Percentiles rank a stretch among this genome's conserved stretches.
Conservation (phyloP, 495 filamentous ascomycete genomes). For the Pyrenopolyporus hunteri region DNA sequence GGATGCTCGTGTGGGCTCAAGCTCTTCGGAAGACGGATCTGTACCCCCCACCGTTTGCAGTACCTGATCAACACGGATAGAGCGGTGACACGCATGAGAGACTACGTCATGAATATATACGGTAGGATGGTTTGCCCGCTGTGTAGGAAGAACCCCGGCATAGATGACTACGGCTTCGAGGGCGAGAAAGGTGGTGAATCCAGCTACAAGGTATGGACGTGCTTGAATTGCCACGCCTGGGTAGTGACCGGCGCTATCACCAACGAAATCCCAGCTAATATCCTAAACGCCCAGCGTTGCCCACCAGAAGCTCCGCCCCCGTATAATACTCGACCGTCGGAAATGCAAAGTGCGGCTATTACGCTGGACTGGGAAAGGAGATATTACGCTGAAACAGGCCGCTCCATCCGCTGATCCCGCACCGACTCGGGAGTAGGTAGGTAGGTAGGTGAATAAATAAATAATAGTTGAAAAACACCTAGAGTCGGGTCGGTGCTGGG, state of each 20-base stretch:
- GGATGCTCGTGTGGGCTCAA: slow-evolving; percentile 12
- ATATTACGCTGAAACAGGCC: too few relatives aligned
- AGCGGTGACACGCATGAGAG: background rate
- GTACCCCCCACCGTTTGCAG: slow-evolving; percentile 13
- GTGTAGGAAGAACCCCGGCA: background rate
- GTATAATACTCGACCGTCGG: too few relatives aligned
- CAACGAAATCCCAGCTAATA: background rate
- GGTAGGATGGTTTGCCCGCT: slow-evolving; percentile 10
- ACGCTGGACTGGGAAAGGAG: too few relatives aligned
- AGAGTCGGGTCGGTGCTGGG: too few relatives aligned
- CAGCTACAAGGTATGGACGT: background rate
- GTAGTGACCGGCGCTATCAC: background rate
- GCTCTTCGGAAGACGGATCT: slow-evolving; percentile 4
- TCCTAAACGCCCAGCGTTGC: background rate
- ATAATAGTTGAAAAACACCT: too few relatives aligned
- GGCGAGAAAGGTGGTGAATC: background rate
- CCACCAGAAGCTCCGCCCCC: background rate
- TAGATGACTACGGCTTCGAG: slow-evolving; percentile 1
- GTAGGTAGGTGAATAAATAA: too few relatives aligned
- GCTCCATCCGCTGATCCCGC: too few relatives aligned
- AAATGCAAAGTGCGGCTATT: too few relatives aligned
- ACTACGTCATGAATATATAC: background rate
- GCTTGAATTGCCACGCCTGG: slow-evolving; percentile 11
- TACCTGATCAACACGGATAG: slow-evolving; percentile 4
- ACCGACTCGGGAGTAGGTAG: too few relatives aligned